A percentile compares a stretch with the other conserved stretches of the same genome.
Evolutionary conservation across 2,329 filamentous ascomycete species (phyloP).

Genomic region (Alternaria panax): DNA sequence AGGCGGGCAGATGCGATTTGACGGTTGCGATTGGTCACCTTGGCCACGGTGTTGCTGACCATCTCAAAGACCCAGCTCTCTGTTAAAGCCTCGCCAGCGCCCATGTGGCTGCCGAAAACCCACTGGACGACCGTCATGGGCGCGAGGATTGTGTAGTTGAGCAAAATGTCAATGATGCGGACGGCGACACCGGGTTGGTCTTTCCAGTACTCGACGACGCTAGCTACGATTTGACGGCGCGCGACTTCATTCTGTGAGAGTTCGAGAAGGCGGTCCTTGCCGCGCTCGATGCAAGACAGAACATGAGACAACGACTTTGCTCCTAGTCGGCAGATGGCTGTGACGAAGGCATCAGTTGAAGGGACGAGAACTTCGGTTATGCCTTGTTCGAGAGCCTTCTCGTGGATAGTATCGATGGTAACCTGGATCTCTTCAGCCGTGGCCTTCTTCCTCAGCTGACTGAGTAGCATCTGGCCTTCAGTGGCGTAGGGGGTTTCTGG

Average conservation of each 20-base stretch:
- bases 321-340: constrained; percentile 89
- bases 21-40: constrained; percentile 85
- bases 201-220: constrained; percentile 91
- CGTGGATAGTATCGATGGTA: constrained; percentile 80
- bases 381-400: constrained; percentile 73
- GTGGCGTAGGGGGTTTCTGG: constrained; percentile 79
- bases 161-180: constrained; percentile 92
- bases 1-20: constrained; percentile 74
- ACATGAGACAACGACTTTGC: constrained; percentile 97
- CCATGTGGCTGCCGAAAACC: constrained; percentile 74
- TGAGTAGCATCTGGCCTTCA: constrained; percentile 83
- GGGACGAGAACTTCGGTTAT: constrained; percentile 77
- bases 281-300: constrained; percentile 92
- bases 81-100: constrained; percentile 72
- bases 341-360: constrained; percentile 94
- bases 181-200: constrained; percentile 91
- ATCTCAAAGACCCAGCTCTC: constrained; percentile 86
- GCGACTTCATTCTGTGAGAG: constrained; percentile 77
- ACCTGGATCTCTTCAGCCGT: constrained; percentile 85
- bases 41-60: constrained; percentile 84
- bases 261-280: constrained; percentile 84
- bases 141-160: constrained; percentile 95
- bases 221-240: constrained; percentile 85
- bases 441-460: constrained; percentile 82
- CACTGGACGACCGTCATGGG: constrained; percentile 87